Evolutionary conservation across 805 yeast species (phyloP).

Genomic region (Kuraishia cidri): DNA sequence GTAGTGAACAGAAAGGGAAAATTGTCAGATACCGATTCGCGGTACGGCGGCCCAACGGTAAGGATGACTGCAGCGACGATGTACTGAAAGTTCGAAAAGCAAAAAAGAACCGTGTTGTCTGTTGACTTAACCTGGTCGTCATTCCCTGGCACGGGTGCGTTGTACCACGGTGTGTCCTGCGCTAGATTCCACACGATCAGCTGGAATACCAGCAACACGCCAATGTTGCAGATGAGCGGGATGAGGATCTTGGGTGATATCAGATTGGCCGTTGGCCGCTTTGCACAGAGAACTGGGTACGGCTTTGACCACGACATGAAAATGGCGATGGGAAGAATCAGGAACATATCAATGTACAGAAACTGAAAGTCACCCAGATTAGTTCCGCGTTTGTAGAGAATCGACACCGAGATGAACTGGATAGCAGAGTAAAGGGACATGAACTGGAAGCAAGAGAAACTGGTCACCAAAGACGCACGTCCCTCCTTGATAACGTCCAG

Average conservation of each 20-base stretch:
- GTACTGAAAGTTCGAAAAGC: constrained; percentile 81
- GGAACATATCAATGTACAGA: constrained; percentile 81
- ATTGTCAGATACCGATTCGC: constrained; percentile 65
- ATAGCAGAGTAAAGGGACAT: constrained; percentile 97
- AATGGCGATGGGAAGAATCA: constrained; percentile 90
- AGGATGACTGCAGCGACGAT: constrained; percentile 76
- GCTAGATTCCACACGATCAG: constrained; percentile 54
- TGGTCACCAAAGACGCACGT: constrained; percentile 87
- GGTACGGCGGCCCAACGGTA: constrained; percentile 89
- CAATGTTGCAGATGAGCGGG: constrained; percentile 77
- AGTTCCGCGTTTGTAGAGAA: constrained; percentile 80
- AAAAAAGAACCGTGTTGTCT: constrained; percentile 83
- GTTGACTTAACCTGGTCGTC: constrained; percentile 77
- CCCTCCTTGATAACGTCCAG: constrained; percentile 90
- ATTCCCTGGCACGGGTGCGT: constrained; percentile 72
- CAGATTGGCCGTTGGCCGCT: constrained; percentile 90
- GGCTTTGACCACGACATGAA: constrained; percentile 98
- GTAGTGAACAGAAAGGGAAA: constrained; percentile 64
- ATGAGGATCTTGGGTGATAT: constrained; percentile 82
- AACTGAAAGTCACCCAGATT: constrained; percentile 97
- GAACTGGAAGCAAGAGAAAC: constrained; percentile 94
- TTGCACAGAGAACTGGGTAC: constrained; percentile 42
- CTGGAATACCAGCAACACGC: constrained; percentile 56
- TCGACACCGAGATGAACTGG: constrained; percentile 82
- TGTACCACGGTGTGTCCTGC: constrained; percentile 63